Evolutionary conservation across 208 protist genomes (phyloP).

Genomic region (Trichomonas gallinae): DNA sequence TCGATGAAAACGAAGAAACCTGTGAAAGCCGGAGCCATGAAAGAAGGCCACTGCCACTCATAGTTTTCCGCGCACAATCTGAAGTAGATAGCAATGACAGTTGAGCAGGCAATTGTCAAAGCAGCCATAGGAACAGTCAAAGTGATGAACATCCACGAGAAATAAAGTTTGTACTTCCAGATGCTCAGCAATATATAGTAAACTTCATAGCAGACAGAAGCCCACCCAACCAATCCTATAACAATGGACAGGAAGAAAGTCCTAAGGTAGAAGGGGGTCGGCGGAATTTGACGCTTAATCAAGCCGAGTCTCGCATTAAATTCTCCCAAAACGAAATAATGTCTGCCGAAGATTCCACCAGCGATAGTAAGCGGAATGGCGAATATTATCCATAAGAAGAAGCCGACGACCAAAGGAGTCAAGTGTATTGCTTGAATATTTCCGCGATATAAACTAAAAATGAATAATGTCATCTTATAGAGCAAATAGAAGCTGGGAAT

Average conservation of each 20-base stretch:
- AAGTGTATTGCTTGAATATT: not conserved
- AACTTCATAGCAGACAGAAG: not conserved
- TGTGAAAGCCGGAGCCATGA: not conserved
- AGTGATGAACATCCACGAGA: not conserved
- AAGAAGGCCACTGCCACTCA: constrained; percentile 5
- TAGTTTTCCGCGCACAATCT: not conserved
- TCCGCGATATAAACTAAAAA: not conserved
- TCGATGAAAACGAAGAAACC: not conserved
- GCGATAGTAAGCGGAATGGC: not conserved
- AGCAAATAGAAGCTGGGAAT: not conserved
- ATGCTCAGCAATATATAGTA: not conserved
- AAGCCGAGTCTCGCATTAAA: not conserved
- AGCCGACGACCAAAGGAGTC: not conserved
- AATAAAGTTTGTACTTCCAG: not conserved
- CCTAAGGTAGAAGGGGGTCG: not conserved
- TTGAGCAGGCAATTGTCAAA: not conserved
- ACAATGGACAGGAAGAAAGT: not conserved
- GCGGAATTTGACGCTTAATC: not conserved
- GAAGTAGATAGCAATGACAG: not conserved
- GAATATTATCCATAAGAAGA: not conserved
- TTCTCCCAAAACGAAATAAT: not conserved
- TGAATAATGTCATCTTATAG: not conserved
- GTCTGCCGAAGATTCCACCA: not conserved
- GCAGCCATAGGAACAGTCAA: not conserved
- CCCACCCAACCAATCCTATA: not conserved